Evolutionary conservation across 1,284 basidiomycete genomes (phyloP).

Genomic region (Phlebopus sp.): DNA sequence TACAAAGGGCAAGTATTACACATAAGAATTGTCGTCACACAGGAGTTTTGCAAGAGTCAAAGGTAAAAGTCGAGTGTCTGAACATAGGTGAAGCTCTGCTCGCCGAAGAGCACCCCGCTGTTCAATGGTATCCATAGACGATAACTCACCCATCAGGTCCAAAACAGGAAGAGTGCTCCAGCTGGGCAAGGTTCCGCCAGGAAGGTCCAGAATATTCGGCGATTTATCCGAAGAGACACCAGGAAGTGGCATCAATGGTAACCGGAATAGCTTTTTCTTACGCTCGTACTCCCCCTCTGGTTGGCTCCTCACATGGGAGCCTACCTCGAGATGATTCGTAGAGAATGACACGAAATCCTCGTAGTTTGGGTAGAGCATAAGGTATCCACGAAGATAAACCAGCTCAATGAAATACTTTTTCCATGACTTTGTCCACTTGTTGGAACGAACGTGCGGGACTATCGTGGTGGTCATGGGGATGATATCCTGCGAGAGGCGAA

Average conservation of each 20-base stretch:
- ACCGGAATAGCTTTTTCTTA: slow-evolving; percentile 61
- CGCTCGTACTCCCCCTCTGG: slow-evolving; percentile 48
- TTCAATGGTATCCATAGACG: slow-evolving; percentile 43
- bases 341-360: slow-evolving; percentile 67
- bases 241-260: slow-evolving; percentile 62
- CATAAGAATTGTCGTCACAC: slow-evolving; percentile 22
- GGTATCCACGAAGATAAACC: slow-evolving; percentile 73
- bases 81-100: slow-evolving; percentile 25
- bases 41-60: slow-evolving; percentile 38
- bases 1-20: neutral
- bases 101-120: slow-evolving; percentile 36
- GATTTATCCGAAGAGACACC: slow-evolving; percentile 14
- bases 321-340: slow-evolving; percentile 82
- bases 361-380: slow-evolving; percentile 86
- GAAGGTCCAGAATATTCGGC: slow-evolving; percentile 51
- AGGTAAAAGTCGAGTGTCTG: slow-evolving; percentile 13
- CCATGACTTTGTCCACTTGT: slow-evolving; percentile 78
- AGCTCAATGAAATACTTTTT: slow-evolving; percentile 87
- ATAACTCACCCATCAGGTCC: slow-evolving; percentile 63
- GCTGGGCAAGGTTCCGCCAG: slow-evolving; percentile 49
- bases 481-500: slow-evolving; percentile 54
- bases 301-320: slow-evolving; percentile 67
- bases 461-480: slow-evolving; percentile 46
- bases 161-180: slow-evolving; percentile 60
- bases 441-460: slow-evolving; percentile 74